phyloP scores from a whole-genome alignment of 83 land plant species.

The Thuja plicata region DNA sequence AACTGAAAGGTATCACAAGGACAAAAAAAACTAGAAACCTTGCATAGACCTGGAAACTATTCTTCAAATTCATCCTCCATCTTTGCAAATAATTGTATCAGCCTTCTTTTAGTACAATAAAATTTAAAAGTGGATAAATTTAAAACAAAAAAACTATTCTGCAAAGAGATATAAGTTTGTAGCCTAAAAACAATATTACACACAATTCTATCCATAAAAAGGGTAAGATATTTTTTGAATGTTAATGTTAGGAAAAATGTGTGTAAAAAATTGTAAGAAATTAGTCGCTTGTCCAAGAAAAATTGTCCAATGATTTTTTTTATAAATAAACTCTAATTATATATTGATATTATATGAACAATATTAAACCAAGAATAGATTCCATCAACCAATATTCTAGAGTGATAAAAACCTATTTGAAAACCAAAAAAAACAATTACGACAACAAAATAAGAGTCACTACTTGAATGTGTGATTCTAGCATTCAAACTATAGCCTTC shows the following conservation, averaged over 20 bases:
- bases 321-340: background rate
- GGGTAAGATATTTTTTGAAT: background rate
- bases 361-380: background rate
- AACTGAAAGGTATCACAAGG: background rate
- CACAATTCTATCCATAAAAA: too few relatives aligned
- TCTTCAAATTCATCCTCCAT: conserved; percentile 3
- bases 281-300: background rate
- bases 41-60: background rate
- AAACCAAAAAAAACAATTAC: background rate
- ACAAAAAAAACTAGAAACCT: background rate
- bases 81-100: background rate
- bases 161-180: too few relatives aligned
- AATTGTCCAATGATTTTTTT: background rate
- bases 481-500: background rate
- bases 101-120: background rate
- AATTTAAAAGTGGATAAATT: too few relatives aligned
- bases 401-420: background rate
- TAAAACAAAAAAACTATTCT: too few relatives aligned
- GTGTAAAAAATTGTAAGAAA: background rate
- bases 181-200: too few relatives aligned
- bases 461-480: background rate
- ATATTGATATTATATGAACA: background rate
- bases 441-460: background rate
- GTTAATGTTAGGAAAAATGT: background rate
- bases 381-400: background rate